Conservation (phyloP, 73 alveolate genomes). For the Symbiodinium pilosum region DNA sequence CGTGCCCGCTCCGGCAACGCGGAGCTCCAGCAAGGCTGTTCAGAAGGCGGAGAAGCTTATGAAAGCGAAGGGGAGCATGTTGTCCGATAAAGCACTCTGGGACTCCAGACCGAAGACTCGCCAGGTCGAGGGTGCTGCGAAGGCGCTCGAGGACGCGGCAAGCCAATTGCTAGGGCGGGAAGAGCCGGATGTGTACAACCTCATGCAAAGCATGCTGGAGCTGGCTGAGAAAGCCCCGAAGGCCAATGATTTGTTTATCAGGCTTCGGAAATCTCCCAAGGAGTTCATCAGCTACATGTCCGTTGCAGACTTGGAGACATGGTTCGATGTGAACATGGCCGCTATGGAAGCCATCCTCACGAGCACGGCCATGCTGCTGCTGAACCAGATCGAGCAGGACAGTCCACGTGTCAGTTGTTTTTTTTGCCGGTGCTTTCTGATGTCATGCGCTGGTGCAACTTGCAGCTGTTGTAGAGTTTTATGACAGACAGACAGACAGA, state of each 20-base stretch:
- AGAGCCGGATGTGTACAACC: not conserved
- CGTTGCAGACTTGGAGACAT: not conserved
- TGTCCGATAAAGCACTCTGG: not conserved
- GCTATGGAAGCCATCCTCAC: not conserved
- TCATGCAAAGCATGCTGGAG: not conserved
- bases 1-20: too few relatives aligned
- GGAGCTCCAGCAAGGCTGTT: not conserved
- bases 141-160: not conserved
- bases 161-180: not conserved
- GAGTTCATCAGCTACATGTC: not conserved
- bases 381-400: not conserved
- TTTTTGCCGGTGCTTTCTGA: too few relatives aligned
- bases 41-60: not conserved
- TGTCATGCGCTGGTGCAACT: too few relatives aligned
- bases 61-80: not conserved
- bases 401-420: too few relatives aligned
- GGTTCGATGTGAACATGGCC: not conserved
- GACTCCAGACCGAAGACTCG: not conserved
- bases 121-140: not conserved
- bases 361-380: not conserved
- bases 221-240: not conserved
- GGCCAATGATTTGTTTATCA: not conserved
- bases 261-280: not conserved
- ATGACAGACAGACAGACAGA: too few relatives aligned
- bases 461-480: too few relatives aligned